Conservation (phyloP, 805 yeast species). For the Nakazawaea siamensis region DNA sequence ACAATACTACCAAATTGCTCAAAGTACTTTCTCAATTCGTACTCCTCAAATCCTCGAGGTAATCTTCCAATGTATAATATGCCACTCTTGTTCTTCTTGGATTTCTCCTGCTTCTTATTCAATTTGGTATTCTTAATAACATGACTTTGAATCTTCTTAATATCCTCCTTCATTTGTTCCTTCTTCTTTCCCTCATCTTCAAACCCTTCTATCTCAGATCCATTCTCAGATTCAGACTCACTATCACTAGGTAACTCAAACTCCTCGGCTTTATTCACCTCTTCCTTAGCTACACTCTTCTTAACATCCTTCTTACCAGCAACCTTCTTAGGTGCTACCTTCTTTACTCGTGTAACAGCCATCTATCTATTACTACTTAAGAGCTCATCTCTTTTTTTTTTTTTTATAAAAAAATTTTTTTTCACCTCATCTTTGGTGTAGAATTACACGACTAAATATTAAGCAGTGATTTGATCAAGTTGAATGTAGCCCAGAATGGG, state of each 20-base stretch:
- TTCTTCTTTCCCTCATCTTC: slow-evolving; percentile 1
- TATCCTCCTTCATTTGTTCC: slow-evolving; percentile 11
- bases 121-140: slow-evolving; percentile 12
- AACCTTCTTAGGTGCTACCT: background rate
- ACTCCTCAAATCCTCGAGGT: slow-evolving; percentile 89
- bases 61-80: slow-evolving; percentile 86
- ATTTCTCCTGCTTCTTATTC: slow-evolving; percentile 16
- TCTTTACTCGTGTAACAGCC: slow-evolving; percentile 1
- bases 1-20: slow-evolving; percentile 83
- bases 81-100: slow-evolving; percentile 35
- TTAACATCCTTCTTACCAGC: slow-evolving; percentile 8
- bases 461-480: slow-evolving; percentile 11
- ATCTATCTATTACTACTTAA: background rate
- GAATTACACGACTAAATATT: no score
- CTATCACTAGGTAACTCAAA: slow-evolving; percentile 11
- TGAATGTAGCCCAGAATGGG: slow-evolving; percentile 56
- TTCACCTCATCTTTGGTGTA: background rate
- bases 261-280: slow-evolving; percentile 9
- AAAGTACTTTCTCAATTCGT: slow-evolving; percentile 71
- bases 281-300: slow-evolving; percentile 12
- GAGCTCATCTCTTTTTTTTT: slow-evolving; percentile 1
- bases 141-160: slow-evolving; percentile 17
- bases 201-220: background rate
- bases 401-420: slow-evolving; percentile 1
- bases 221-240: slow-evolving; percentile 3